A percentile compares a stretch with the other conserved stretches of the same genome.
phyloP scores from a whole-genome alignment of 108 stramenopile species.

The Hondaea fermentalgiana region DNA sequence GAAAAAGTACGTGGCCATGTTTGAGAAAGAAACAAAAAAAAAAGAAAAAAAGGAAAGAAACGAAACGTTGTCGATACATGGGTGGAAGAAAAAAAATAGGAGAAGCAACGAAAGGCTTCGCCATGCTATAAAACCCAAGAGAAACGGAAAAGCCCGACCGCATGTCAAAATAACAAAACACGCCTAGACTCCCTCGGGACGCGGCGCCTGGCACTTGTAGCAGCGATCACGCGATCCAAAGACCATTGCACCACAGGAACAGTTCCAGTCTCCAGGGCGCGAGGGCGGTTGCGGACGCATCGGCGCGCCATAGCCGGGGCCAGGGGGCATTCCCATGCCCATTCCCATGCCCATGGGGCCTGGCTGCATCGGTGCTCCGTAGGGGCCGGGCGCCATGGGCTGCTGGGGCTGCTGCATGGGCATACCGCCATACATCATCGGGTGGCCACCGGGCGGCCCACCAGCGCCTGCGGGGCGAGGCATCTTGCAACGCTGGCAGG shows the following conservation, averaged over 20 bases:
- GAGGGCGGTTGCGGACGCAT: neutral
- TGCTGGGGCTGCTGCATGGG: neutral
- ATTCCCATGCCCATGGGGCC: neutral
- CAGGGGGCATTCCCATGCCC: neutral
- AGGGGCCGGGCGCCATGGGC: neutral
- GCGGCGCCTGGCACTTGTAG: neutral
- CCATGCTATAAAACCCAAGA: no score
- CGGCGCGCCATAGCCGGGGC: neutral
- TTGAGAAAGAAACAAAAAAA: no score
- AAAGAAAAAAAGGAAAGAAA: no score
- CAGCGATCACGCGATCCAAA: neutral
- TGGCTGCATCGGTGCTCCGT: neutral
- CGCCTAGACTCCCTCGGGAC: neutral
- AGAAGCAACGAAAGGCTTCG: no score
- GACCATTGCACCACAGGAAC: neutral
- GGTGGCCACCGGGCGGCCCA: neutral
- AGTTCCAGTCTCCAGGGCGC: neutral
- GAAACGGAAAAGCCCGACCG: no score
- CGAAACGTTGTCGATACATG: no score
- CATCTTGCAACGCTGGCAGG: neutral
- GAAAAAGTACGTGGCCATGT: no score
- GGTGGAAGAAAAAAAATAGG: no score
- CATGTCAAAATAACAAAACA: no score
- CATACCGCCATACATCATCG: slow-evolving; percentile 10
- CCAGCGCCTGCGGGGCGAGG: neutral